Evolutionary conservation across 2,329 filamentous ascomycete genomes (phyloP), one percentile per base, ranked within the genome.

Genomic region (Mariannaea sp.): DNA sequence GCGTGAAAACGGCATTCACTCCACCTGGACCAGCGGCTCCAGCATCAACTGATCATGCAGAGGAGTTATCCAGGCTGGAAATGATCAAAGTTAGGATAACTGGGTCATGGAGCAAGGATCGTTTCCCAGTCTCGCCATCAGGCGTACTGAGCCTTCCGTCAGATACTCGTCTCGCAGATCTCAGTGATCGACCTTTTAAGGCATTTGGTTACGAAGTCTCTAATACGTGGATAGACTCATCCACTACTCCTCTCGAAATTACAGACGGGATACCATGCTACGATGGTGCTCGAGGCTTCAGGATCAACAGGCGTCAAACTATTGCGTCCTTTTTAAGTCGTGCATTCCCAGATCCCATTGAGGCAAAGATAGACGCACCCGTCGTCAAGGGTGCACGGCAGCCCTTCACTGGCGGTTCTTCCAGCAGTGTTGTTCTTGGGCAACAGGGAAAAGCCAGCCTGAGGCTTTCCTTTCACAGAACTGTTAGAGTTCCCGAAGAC

Each of bases 271-370:
- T 19, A 29, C 42, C 42, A 14, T 45, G 27, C 19, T 45, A 45
- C 19, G 24, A 45, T 3, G 20, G 5, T 16, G 9, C 42, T 8
- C 7, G 8, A 4, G 42, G 42, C 8, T 36, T n/a, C 4, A 20
- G 26, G 14, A 45, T 45, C 4, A 45, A 45, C 19, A n/a, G 7
- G 6, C 16, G 22, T 10, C 42, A 45, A 13, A n/a, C 42, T 7
- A 45, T 45, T 35, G 42, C 42, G 8, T 19, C 42, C 29, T 45
- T 45, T 14, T n/a, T 45, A 4, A 45, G 42, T n/a, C 22, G 24
- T n/a, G 30, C 14, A 4, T 35, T 45, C 22, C 29, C 42, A 3
- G 10, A 35, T 5, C 42, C 42, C 7, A n/a, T 45, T 6, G 32
- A 36, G 7, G 42, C 42, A 16, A 45, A 35, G 13, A 20, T 45